Percentiles rank a stretch among this genome's conserved stretches.
phyloP scores from a whole-genome alignment of 1,284 basidiomycete species.

The Trichosporon ovoides region DNA sequence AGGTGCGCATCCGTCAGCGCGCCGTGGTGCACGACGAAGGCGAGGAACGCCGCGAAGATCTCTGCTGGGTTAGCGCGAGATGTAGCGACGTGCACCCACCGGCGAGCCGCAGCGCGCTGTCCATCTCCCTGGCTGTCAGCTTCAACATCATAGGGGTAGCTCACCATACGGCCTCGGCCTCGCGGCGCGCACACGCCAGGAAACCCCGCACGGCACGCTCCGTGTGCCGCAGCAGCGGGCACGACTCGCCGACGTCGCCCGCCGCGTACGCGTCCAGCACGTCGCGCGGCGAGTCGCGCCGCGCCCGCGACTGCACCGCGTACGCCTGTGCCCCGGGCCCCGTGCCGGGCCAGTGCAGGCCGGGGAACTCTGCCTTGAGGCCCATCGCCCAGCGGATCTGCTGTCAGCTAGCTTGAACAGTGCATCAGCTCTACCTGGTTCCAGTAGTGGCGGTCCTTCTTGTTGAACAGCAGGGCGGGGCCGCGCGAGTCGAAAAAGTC shows the following conservation, averaged over 20 bases:
- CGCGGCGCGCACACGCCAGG: conserved; percentile 33
- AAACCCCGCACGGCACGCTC: conserved; percentile 34
- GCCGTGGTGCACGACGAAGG: conserved; percentile 28
- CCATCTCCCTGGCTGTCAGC: conserved; percentile 32
- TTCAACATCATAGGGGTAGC: neutral
- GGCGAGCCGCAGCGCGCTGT: conserved; percentile 27
- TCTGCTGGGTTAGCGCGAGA: conserved; percentile 9
- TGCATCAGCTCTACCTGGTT: neutral
- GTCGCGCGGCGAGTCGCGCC: neutral
- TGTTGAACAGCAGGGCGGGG: conserved; percentile 5
- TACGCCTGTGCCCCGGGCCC: conserved; percentile 21
- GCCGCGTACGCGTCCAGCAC: neutral
- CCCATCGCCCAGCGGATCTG: conserved; percentile 32
- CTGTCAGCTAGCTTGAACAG: conserved; percentile 2
- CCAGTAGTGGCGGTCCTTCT: conserved; percentile 7
- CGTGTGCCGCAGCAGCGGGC: conserved; percentile 30
- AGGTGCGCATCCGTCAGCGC: conserved; percentile 29
- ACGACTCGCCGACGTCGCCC: conserved; percentile 24
- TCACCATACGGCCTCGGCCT: conserved; percentile 24
- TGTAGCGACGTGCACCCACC: conserved; percentile 19
- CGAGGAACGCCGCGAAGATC: conserved; percentile 35
- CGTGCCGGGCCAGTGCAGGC: conserved; percentile 33
- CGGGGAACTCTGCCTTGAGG: conserved; percentile 20
- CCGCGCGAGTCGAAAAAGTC: conserved; percentile 34
- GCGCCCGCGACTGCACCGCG: neutral